Conservation (phyloP, 164 flowering plant genomes). For the Vitis rotundifolia region DNA sequence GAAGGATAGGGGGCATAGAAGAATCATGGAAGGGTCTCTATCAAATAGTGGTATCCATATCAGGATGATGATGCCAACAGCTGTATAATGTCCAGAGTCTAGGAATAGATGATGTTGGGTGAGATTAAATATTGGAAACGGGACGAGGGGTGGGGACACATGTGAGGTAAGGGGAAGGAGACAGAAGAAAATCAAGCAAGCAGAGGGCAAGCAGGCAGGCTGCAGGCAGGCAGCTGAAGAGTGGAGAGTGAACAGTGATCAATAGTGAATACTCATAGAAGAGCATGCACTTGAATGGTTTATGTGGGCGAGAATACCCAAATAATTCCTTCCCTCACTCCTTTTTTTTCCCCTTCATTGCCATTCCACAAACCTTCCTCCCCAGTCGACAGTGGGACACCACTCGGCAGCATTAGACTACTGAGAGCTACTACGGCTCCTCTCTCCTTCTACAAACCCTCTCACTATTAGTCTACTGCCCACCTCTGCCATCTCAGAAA, state of each 20-base stretch:
- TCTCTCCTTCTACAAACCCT: too few species aligned
- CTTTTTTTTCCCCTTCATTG: too few species aligned
- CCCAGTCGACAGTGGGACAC: too few species aligned
- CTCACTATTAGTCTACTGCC: slow-evolving; percentile 3
- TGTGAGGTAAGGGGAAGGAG: slow-evolving; percentile 12
- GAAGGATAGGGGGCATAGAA: too few species aligned
- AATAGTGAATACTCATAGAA: too few species aligned
- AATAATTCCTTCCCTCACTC: slow-evolving; percentile 8
- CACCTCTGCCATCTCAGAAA: slow-evolving; percentile 9
- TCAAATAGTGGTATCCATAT: slow-evolving; percentile 9
- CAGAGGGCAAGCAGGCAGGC: too few species aligned
- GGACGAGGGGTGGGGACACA: slow-evolving; percentile 1
- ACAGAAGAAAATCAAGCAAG: slow-evolving; percentile 3
- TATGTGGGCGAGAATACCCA: slow-evolving; percentile 9
- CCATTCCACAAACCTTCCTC: too few species aligned
- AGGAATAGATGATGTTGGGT: slow-evolving; percentile 1
- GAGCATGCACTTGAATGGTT: neutral
- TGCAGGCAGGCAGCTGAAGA: slow-evolving; percentile 10
- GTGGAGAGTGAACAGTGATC: too few species aligned
- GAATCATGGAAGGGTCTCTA: slow-evolving; percentile 8
- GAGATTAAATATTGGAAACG: too few species aligned
- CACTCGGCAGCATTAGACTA: too few species aligned
- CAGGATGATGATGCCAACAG: slow-evolving; percentile 11
- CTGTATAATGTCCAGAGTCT: slow-evolving; percentile 18
- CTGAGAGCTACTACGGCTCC: too few species aligned